Conservation (phyloP, 1,284 basidiomycete species). For the Xerocomus nothofagi region DNA sequence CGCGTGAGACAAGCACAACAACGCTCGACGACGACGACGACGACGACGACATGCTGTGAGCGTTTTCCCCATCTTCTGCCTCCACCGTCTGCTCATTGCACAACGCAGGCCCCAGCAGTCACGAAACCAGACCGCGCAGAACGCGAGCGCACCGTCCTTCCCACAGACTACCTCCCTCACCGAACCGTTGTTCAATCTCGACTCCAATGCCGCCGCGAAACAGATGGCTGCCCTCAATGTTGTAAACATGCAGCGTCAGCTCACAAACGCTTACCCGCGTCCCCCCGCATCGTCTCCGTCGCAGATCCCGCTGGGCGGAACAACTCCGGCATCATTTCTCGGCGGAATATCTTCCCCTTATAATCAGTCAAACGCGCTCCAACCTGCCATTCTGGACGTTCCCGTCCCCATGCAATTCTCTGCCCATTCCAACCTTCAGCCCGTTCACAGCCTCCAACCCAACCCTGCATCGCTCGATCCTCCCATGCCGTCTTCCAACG, state of each 20-base stretch:
- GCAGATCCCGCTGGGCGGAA: conserved; percentile 47
- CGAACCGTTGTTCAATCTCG: conserved; percentile 44
- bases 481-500: conserved; percentile 39
- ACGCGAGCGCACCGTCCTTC: conserved; percentile 17
- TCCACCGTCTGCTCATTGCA: conserved; percentile 3
- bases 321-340: conserved; percentile 65
- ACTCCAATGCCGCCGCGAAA: conserved; percentile 60
- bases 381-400: conserved; percentile 34
- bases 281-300: conserved; percentile 34
- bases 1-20: conserved; percentile 24
- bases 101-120: conserved; percentile 38
- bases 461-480: conserved; percentile 45
- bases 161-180: conserved; percentile 15
- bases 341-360: conserved; percentile 50
- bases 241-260: conserved; percentile 59
- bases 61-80: background rate
- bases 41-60: conserved; percentile 40
- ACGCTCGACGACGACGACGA: conserved; percentile 18
- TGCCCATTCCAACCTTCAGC: conserved; percentile 32
- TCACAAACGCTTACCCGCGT: conserved; percentile 48
- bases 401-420: conserved; percentile 30
- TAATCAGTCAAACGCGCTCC: conserved; percentile 43
- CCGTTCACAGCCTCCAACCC: conserved; percentile 33
- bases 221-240: conserved; percentile 75
- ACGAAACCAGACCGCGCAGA: conserved; percentile 31